Evolutionary conservation across 106 monocot species (phyloP).

Genomic region (Dendrobium nobile): DNA sequence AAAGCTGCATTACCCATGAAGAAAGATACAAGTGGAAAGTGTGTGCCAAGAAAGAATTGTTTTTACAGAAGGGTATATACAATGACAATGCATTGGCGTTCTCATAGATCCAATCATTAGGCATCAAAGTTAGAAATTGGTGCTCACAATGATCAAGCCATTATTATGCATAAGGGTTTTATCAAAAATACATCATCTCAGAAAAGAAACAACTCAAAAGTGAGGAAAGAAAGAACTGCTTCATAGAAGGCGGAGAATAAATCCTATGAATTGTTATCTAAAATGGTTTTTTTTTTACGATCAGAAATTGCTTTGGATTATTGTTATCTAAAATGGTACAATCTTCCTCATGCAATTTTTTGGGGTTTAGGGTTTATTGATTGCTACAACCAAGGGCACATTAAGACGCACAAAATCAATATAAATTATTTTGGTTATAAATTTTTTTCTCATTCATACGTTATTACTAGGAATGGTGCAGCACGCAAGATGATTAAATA

Average conservation of each 20-base stretch:
- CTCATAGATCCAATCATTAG: background rate
- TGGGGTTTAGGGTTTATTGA: too few species aligned
- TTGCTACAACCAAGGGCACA: too few species aligned
- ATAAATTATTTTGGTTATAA: too few species aligned
- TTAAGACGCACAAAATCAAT: too few species aligned
- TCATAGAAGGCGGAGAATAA: background rate
- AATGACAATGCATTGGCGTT: background rate
- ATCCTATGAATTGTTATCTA: background rate
- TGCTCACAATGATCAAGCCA: background rate
- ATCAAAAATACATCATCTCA: background rate
- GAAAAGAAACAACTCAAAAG: background rate
- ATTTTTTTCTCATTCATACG: too few species aligned
- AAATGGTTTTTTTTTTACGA: too few species aligned
- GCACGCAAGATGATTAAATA: too few species aligned
- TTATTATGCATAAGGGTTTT: background rate
- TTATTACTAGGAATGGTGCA: too few species aligned
- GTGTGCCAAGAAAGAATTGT: background rate
- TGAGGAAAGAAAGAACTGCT: background rate
- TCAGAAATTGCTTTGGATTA: too few species aligned
- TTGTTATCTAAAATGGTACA: background rate
- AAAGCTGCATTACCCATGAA: background rate
- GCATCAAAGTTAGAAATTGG: background rate
- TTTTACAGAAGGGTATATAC: background rate
- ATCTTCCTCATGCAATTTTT: too few species aligned
- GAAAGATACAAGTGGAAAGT: background rate